Conservation (phyloP, 2,329 filamentous ascomycete genomes). For the Aaosphaeria arxii region DNA sequence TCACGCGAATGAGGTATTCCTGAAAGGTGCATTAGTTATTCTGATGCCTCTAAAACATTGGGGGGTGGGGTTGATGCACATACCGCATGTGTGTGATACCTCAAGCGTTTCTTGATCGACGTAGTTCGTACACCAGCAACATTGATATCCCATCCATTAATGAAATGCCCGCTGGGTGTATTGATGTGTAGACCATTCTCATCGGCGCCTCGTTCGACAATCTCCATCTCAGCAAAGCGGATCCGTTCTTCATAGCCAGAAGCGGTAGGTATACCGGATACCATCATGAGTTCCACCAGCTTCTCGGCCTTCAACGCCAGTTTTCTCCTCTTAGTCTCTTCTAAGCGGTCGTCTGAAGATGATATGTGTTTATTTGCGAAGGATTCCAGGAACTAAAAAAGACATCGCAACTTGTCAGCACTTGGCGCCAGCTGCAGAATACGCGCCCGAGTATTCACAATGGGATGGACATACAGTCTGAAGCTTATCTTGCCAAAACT, state of each 20-base stretch:
- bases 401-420: too few relatives aligned
- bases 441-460: constrained; percentile 8
- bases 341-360: constrained; percentile 89
- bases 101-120: constrained; percentile 78
- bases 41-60: not conserved
- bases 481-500: constrained; percentile 98
- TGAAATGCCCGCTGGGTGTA: constrained; percentile 83
- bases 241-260: constrained; percentile 98
- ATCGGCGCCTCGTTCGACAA: constrained; percentile 89
- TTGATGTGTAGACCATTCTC: constrained; percentile 85
- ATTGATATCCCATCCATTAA: constrained; percentile 97
- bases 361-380: constrained; percentile 98
- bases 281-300: constrained; percentile 98
- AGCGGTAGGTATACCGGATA: constrained; percentile 90
- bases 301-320: constrained; percentile 91
- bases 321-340: constrained; percentile 94
- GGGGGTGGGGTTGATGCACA: constrained; percentile 32
- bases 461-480: constrained; percentile 68
- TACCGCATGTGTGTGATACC: constrained; percentile 88
- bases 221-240: constrained; percentile 93
- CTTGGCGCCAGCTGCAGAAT: constrained; percentile 9
- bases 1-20: constrained; percentile 89
- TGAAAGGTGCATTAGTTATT: constrained; percentile 28
- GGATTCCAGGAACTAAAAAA: constrained; percentile 79
- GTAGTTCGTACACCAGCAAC: constrained; percentile 83